These are phyloP conservation scores for Tetrapyrgos nigripes DNA, from an alignment of 1,284 basidiomycete genomes.

Conservation along the genomic window DNA sequence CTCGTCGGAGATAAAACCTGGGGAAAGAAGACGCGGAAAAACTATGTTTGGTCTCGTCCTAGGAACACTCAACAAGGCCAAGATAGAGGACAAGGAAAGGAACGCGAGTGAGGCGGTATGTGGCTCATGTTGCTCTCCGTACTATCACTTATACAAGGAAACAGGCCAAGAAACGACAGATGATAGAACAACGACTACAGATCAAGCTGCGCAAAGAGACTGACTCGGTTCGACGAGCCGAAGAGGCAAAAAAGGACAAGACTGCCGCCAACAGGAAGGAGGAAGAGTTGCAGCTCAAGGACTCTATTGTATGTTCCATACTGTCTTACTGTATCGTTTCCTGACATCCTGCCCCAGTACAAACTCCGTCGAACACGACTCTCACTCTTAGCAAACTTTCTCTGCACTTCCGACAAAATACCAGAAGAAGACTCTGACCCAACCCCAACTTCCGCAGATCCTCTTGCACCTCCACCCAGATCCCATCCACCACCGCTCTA, in stretches of 20 bases:
- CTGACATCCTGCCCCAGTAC: conserved; percentile 47
- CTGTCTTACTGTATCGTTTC: not conserved
- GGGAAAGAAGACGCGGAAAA: conserved; percentile 58
- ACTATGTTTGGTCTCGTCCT: conserved; percentile 82
- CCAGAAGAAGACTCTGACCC: conserved; percentile 30
- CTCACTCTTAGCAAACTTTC: conserved; percentile 76
- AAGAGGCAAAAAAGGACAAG: conserved; percentile 85
- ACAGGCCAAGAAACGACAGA: conserved; percentile 79
- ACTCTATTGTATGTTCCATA: conserved; percentile 68
- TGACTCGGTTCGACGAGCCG: conserved; percentile 79
- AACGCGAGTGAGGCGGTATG: conserved; percentile 80
- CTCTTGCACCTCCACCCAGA: conserved; percentile 58
- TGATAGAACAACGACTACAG: conserved; percentile 82
- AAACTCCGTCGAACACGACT: conserved; percentile 73
- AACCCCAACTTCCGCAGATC: conserved; percentile 32
- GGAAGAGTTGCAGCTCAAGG: conserved; percentile 79
- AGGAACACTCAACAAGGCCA: conserved; percentile 82
- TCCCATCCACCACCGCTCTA: conserved; percentile 78
- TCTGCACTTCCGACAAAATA: conserved; percentile 75
- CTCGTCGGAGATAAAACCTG: not conserved
- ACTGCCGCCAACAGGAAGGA: conserved; percentile 74
- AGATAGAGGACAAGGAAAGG: conserved; percentile 80
- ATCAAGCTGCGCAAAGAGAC: conserved; percentile 81
- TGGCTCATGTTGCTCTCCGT: conserved; percentile 19
- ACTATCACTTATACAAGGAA: conserved; percentile 1